Conservation (phyloP, 2,329 filamentous ascomycete species). For the Mycosphaerella sp. region DNA sequence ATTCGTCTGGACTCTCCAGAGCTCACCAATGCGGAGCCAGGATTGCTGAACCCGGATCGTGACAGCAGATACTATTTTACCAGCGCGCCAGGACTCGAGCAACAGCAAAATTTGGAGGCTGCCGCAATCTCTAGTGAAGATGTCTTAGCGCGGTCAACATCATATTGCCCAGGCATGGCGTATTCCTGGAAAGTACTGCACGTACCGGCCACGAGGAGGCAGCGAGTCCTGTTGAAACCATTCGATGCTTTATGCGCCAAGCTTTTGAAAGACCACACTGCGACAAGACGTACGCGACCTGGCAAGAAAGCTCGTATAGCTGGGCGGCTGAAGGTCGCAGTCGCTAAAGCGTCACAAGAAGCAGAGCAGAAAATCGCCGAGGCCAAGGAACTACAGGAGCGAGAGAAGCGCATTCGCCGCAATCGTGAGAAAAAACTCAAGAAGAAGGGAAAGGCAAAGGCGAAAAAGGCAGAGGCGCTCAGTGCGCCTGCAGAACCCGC, state of each 20-base stretch:
- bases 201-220: slow-evolving; percentile 15
- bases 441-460: slow-evolving; percentile 32
- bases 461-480: slow-evolving; percentile 27
- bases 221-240: slow-evolving; percentile 5
- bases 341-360: slow-evolving; percentile 21
- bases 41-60: slow-evolving; percentile 16
- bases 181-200: slow-evolving; percentile 24
- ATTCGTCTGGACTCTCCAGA: slow-evolving; percentile 24
- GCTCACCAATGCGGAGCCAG: slow-evolving; percentile 11
- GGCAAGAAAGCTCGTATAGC: slow-evolving; percentile 33
- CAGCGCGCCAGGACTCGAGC: not conserved
- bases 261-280: not conserved
- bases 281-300: slow-evolving; percentile 25
- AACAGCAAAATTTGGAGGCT: slow-evolving; percentile 10
- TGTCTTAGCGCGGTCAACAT: slow-evolving; percentile 11
- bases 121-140: slow-evolving; percentile 19
- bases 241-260: slow-evolving; percentile 10
- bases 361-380: slow-evolving; percentile 24
- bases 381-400: slow-evolving; percentile 27
- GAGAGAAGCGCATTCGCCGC: slow-evolving; percentile 31
- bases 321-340: slow-evolving; percentile 24
- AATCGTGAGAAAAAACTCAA: slow-evolving; percentile 36
- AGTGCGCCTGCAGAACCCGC: not conserved
- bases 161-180: slow-evolving; percentile 16
- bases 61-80: slow-evolving; percentile 22